phyloP scores from a whole-genome alignment of 805 yeast species.

The Teunomyces lycoperdinae region DNA sequence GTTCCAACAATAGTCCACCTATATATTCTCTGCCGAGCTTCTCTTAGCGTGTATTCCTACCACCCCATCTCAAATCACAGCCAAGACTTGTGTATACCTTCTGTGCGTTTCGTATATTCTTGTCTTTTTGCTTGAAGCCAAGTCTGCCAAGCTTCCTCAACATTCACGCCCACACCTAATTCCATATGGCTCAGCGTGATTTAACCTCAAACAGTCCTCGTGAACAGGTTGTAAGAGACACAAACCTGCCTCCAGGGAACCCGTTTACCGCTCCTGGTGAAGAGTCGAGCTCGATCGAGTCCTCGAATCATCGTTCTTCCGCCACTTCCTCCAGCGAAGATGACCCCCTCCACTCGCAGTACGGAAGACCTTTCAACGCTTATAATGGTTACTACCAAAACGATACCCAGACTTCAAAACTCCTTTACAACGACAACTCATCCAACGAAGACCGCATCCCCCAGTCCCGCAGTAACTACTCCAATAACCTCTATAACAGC shows the following conservation, averaged over 20 bases:
- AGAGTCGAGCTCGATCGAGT: conserved; percentile 9
- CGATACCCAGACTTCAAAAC: conserved; percentile 36
- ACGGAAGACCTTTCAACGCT: conserved; percentile 38
- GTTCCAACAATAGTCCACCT: background rate
- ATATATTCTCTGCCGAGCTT: background rate
- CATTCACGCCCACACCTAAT: background rate
- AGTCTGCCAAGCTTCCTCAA: background rate
- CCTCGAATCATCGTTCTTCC: conserved; percentile 9
- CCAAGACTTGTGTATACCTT: too few species aligned
- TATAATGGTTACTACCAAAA: conserved; percentile 43
- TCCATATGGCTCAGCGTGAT: conserved; percentile 25
- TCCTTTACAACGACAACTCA: conserved; percentile 22
- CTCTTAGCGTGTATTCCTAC: background rate
- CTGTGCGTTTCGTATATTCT: background rate
- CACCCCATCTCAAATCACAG: too few species aligned
- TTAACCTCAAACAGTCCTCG: conserved; percentile 28
- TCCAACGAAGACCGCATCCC: conserved; percentile 10
- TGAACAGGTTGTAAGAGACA: background rate
- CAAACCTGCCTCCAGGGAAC: conserved; percentile 6
- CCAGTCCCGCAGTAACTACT: conserved; percentile 5
- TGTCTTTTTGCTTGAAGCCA: background rate
- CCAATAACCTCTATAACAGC: conserved; percentile 3
- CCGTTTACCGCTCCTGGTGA: conserved; percentile 11
- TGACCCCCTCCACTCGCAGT: conserved; percentile 20
- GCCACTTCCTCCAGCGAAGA: conserved; percentile 9